Evolutionary conservation across 495 filamentous ascomycete species (phyloP), one percentile per base, ranked within the genome.

Genomic region (Lepraria neglecta): DNA sequence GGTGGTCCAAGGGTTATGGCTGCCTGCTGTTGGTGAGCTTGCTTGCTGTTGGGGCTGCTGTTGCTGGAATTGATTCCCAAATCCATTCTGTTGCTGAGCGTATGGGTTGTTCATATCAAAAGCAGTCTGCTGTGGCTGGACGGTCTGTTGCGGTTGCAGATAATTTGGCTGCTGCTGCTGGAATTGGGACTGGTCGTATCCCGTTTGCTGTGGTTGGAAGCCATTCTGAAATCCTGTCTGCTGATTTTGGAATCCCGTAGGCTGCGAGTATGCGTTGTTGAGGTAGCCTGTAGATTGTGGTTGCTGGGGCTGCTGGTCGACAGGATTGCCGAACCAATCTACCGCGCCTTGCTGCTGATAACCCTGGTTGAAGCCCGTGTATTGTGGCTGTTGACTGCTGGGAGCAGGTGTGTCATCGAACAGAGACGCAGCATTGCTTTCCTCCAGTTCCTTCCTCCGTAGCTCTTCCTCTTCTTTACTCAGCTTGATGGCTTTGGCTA

Each of bases 281-380:
- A 96, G 75, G 70, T 85, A 97, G 21, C 91, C 95, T 9, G 95
- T 88, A 42, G 77, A 89, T 66, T 85, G 83, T 56, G 91, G 87
- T 54, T 85, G 81, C 68, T 89, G 65, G 66, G 83, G 80, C 64
- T 70, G 78, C 71, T 83, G 83, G 19, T 87, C 83, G 62, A 97
- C 85, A 17, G 90, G 90, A 74, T 99, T 99, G 30, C 92, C 95
- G 62, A 90, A 91, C 84, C 92, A 97, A 72, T 99, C 95, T 31
- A 99, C 95, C 10, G 89, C 88, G 59, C 84, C 83, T 68, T 95
- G 92, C 73, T 99, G 95, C 74, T 96, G 90, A 69, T 97, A 99
- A 45, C 92, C 91, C 74, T 96, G 92, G 72, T 97, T 97, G 76
- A 87, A 91, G 4, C 88, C 88, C 9, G 91, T 96, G 33, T 84